Conservation (phyloP, 2,329 filamentous ascomycete genomes). For the Graphilbum sp. region DNA sequence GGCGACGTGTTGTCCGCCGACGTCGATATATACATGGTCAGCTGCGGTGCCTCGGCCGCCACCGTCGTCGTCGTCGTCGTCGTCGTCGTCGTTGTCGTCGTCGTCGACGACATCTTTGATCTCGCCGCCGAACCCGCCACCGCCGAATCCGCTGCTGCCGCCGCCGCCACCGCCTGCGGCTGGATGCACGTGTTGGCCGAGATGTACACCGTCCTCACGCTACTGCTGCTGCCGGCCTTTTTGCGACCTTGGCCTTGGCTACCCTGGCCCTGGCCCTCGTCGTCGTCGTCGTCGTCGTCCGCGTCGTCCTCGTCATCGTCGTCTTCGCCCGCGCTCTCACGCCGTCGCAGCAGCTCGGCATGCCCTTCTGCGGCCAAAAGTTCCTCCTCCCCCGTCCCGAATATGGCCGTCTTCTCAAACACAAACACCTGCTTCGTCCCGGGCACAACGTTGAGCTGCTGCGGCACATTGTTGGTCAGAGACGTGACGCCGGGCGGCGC, state of each 20-base stretch:
- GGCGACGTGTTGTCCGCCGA: conserved; percentile 46
- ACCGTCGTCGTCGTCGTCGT: too few species aligned
- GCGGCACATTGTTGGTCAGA: conserved; percentile 48
- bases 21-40: conserved; percentile 62
- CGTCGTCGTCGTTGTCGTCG: too few species aligned
- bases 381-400: conserved; percentile 18
- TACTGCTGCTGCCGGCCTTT: too few species aligned
- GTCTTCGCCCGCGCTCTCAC: conserved; percentile 4
- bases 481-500: conserved; percentile 32
- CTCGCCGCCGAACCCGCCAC: too few species aligned
- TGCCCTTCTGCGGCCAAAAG: conserved; percentile 6
- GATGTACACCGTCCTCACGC: conserved; percentile 59
- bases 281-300: conserved; percentile 2
- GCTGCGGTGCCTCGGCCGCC: conserved; percentile 55
- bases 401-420: conserved; percentile 40
- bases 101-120: too few species aligned
- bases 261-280: neutral
- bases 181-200: conserved; percentile 78
- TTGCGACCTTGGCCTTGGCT: too few species aligned
- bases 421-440: conserved; percentile 49
- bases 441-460: conserved; percentile 40
- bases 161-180: conserved; percentile 36
- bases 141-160: neutral
- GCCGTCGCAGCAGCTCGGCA: conserved; percentile 11
- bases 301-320: conserved; percentile 9